Base-by-base conservation (phyloP, 2,329 filamentous ascomycete genomes). In the Fusarium phyllophilum region DNA sequence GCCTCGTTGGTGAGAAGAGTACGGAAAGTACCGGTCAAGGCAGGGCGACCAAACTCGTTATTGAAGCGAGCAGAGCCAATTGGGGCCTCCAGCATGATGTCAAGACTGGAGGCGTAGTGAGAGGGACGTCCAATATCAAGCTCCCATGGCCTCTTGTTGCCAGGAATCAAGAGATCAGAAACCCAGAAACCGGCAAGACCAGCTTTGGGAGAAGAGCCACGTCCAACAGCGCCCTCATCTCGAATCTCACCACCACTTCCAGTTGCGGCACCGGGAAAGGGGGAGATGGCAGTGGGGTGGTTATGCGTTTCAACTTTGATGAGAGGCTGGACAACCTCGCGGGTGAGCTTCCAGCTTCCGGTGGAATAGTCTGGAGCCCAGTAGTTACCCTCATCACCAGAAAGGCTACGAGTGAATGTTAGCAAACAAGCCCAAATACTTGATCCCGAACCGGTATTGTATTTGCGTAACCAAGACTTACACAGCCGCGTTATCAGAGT, bases 241-340 rank as follows among this genome's bases (percentile, higher is more conserved):
- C 96, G 89, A 76, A 98, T 98, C 82, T 98, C 96, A 77, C 96
- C 96, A 76, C 96, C 96, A 36, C 95, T 95, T 34, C 96, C 96
- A 44, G 96, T 99, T 13, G 96, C 96, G 15, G 96, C 96, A 79
- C 96, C 96, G 9, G 96, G 88, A 79, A 94, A 97, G 0, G 95
- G 95, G 2, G 95, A 97, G 60, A 99, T 97, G 14, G 96, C 96
- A 11, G 96, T 98, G 6, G 96, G 96, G 80, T 98, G 96, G 82
- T 98, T 98, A 85, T 98, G 96, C 4, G 96, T 98, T 85, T 99
- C 96, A 57, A 98, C 96, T 85, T 99, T 99, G 81, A 92, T 92
- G 54, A 99, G 86, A 77, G 95, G 93, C 81, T 98, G 94, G 26
- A 97, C 92, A 31, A 90, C 86, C 84, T 99, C 96, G 78, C 94